Base-by-base conservation (phyloP, 2,329 filamentous ascomycete genomes). In the Onygena corvina region DNA sequence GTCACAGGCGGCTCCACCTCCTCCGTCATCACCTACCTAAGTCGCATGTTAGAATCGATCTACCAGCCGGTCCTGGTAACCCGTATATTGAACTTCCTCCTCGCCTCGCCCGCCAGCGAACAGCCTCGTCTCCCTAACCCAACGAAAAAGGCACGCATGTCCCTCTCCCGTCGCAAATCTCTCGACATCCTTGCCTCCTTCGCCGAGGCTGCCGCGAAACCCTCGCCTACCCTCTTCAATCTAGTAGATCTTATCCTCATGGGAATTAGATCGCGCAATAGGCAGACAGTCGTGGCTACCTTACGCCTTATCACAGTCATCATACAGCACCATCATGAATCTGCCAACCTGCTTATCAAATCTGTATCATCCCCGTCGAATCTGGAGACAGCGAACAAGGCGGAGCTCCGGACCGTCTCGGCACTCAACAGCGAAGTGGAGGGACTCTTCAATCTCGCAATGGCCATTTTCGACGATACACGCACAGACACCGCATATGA, bases 1-100 rank as follows among this genome's bases (percentile, higher is more conserved):
- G 85, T 93, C 33, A 90, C 96, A 66, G 92, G 90, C 56, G 92
- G 92, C 48, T 98, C 92, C 4, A 94, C 92, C 0, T 88, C 96
- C 18, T 92, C 92, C 2, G 92, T 98, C 9, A 74, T 96, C 54
- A 95, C 89, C 1, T 96, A 98, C 64, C 74, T 98, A 30, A 83
- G 85, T 51, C 83, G 86, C 35, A 94, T 96, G 49, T 75, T 98
- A 4, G 89, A 95, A 63, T 84, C 86, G 0, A 74, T 98, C 11
- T 87, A 95, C 54, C 88, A 96, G 62, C 86, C 87, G 5, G 89
- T 96, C 60, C 83, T 98, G 71, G 86, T 95, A 52, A 86, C 94
- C 57, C 83, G 94, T 52, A 92, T 96, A 48, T 76, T 98, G 4
- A 85, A 89, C 56, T 98, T 96, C 63, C 76, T 98, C 1, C 74